Evolutionary conservation across 176 grass and related monocot genomes (phyloP).

Genomic region (Tuctoria greenei): DNA sequence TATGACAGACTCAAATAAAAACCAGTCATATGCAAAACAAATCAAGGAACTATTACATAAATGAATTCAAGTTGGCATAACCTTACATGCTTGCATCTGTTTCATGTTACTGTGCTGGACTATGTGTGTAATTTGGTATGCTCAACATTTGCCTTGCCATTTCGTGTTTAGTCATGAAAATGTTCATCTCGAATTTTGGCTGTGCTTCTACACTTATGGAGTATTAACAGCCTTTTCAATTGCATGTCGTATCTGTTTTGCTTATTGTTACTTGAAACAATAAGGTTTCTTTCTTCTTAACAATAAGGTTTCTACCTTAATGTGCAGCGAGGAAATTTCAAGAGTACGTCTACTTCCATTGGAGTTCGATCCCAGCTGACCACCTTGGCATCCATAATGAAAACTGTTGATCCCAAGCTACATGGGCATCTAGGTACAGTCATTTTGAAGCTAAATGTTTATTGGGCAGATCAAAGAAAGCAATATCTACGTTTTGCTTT

Average conservation of each 20-base stretch:
- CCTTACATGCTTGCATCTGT: not conserved
- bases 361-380: constrained; percentile 89
- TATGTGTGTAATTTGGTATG: not conserved
- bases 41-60: not conserved
- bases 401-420: constrained; percentile 85
- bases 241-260: not conserved
- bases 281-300: constrained; percentile 38
- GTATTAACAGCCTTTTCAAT: not conserved
- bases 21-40: not conserved
- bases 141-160: not conserved
- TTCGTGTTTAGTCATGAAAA: not conserved
- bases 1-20: not conserved
- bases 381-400: constrained; percentile 71
- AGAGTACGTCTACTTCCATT: constrained; percentile 79
- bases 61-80: not conserved
- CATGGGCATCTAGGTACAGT: constrained; percentile 87
- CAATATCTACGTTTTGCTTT: constrained; percentile 31
- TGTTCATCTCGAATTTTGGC: constrained; percentile 8
- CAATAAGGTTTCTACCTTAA: constrained; percentile 36
- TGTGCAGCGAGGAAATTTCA: constrained; percentile 88
- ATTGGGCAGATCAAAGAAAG: constrained; percentile 9
- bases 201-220: not conserved
- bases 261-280: constrained; percentile 26
- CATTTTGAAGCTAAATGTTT: constrained; percentile 27
- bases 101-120: not conserved